A percentile compares a stretch with the other conserved stretches of the same genome.
phyloP scores from a whole-genome alignment of 768 basidiomycete genomes.

The Sporobolomyces phaffii region DNA sequence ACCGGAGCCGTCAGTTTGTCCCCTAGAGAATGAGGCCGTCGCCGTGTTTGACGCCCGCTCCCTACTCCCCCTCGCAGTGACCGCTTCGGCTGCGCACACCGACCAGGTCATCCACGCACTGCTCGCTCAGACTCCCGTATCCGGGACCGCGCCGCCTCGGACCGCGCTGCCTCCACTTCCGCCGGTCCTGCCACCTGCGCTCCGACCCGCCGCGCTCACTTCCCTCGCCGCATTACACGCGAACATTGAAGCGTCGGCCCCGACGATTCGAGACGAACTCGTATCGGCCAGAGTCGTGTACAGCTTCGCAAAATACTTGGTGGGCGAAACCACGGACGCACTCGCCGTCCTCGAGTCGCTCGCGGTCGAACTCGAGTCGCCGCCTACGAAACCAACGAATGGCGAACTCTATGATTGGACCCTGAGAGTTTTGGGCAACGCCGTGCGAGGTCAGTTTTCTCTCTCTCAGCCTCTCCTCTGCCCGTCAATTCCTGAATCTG shows the following conservation, averaged over 20 bases:
- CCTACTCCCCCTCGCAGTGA: no score
- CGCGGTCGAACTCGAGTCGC: neutral
- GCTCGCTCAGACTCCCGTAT: neutral
- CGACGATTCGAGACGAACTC: neutral
- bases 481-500: neutral
- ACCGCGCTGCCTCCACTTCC: neutral
- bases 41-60: no score
- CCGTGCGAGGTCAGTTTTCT: slow-evolving; percentile 19
- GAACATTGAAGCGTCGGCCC: neutral
- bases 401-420: slow-evolving; percentile 21
- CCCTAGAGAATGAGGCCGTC: no score
- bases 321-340: slow-evolving; percentile 2
- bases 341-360: neutral
- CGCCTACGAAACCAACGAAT: neutral
- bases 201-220: neutral
- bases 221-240: neutral
- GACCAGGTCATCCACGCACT: slow-evolving; percentile 10
- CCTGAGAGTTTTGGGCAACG: slow-evolving; percentile 12
- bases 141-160: neutral
- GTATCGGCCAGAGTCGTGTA: slow-evolving; percentile 10
- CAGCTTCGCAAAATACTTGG: neutral
- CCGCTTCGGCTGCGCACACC: neutral
- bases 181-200: neutral
- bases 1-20: slow-evolving; percentile 6
- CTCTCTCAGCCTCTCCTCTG: neutral